Percentiles rank a stretch among this genome's conserved stretches.
These are phyloP conservation scores for Fusarium xylarioides DNA, from an alignment of 2,329 filamentous ascomycete species.

Conservation along the genomic window DNA sequence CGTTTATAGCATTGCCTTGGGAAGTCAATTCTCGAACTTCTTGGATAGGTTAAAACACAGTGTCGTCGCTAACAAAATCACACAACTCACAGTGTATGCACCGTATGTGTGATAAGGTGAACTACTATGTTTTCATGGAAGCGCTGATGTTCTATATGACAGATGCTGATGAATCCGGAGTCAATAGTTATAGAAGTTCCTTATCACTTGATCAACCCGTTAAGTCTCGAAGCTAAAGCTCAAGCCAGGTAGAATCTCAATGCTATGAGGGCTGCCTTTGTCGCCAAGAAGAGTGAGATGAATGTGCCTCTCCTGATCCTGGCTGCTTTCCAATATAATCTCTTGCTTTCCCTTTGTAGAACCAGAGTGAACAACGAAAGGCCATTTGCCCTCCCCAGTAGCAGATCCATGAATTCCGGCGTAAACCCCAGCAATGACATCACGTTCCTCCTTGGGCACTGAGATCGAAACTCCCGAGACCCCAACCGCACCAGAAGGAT, in stretches of 20 bases:
- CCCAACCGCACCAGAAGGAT: neutral
- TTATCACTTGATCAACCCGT: accelerated
- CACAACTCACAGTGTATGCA: no score
- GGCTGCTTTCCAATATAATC: neutral
- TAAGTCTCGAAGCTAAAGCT: neutral
- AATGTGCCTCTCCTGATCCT: neutral
- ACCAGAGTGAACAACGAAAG: slow-evolving; percentile 21
- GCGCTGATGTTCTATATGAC: accelerated
- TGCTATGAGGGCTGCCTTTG: neutral
- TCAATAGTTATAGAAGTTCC: accelerated
- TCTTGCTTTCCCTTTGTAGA: slow-evolving; percentile 2
- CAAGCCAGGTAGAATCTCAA: slow-evolving; percentile 18
- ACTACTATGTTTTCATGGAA: neutral
- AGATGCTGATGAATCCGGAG: accelerated
- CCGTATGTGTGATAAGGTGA: no score
- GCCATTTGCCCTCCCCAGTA: neutral
- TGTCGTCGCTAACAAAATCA: no score
- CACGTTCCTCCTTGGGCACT: neutral
- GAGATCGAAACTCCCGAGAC: slow-evolving; percentile 1
- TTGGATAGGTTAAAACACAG: no score
- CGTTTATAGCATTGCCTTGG: no score
- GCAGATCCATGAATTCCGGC: slow-evolving; percentile 9
- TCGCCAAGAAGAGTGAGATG: neutral
- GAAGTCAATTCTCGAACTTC: no score
- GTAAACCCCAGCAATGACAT: neutral